These are phyloP conservation scores for Macroventuria anomochaeta DNA, from an alignment of 2,329 filamentous ascomycete genomes.

Conservation along the genomic window DNA sequence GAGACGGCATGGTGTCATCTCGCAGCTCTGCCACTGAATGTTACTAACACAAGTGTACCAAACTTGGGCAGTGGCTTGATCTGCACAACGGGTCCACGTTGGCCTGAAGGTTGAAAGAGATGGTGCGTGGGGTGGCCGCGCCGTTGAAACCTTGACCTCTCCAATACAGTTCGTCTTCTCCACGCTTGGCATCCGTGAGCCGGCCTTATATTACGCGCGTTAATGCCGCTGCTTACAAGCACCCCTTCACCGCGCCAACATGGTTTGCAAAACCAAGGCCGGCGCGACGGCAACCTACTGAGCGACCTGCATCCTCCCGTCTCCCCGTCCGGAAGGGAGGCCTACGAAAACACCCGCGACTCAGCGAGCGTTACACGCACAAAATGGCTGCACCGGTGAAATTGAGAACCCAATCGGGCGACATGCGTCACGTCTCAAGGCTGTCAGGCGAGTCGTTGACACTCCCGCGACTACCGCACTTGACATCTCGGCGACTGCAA, in stretches of 20 bases:
- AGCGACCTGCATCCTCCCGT: slow-evolving; percentile 13
- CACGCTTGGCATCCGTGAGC: slow-evolving; percentile 5
- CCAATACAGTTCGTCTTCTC: slow-evolving; percentile 2
- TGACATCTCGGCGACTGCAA: background rate
- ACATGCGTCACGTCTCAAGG: slow-evolving; percentile 11
- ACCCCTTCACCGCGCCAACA: slow-evolving; percentile 1
- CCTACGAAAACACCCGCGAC: slow-evolving; percentile 1
- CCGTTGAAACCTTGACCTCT: slow-evolving; percentile 32
- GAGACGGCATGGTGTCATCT: slow-evolving; percentile 25
- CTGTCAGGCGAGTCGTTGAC: slow-evolving; percentile 11
- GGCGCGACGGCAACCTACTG: slow-evolving; percentile 4
- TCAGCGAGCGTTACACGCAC: slow-evolving; percentile 7
- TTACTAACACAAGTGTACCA: slow-evolving; percentile 32
- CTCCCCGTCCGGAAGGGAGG: slow-evolving; percentile 11
- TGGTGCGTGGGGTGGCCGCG: slow-evolving; percentile 37
- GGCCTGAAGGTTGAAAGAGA: slow-evolving; percentile 19
- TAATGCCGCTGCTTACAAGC: slow-evolving; percentile 3
- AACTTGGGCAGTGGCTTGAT: slow-evolving; percentile 33
- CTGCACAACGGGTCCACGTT: slow-evolving; percentile 44
- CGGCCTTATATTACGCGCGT: slow-evolving; percentile 6
- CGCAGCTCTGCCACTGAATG: slow-evolving; percentile 29
- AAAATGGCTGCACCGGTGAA: slow-evolving; percentile 6
- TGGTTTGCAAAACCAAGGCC: background rate
- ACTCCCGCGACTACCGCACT: slow-evolving; percentile 9
- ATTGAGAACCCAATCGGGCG: slow-evolving; percentile 7